A percentile compares a stretch with the other conserved stretches of the same genome.
These are phyloP conservation scores for Plenodomus lindquistii DNA, from an alignment of 2,329 filamentous ascomycete species.

Conservation along the genomic window DNA sequence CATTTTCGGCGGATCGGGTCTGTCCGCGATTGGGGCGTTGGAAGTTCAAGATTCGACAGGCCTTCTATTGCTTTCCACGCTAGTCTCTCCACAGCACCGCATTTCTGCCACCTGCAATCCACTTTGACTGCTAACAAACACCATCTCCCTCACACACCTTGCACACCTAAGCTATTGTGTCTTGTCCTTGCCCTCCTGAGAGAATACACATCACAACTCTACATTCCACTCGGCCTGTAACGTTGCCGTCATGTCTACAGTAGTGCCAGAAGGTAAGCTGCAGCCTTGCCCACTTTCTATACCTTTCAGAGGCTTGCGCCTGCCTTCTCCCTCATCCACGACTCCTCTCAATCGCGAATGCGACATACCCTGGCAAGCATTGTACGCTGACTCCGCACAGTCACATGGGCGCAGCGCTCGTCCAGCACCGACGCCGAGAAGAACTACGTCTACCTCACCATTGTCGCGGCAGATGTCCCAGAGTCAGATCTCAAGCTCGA, in stretches of 20 bases:
- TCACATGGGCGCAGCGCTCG: constrained; percentile 98
- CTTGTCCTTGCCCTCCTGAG: neutral
- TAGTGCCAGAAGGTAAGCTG: constrained; percentile 47
- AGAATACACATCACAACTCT: constrained; percentile 1
- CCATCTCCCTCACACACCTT: constrained; percentile 13
- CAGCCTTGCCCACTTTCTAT: constrained; percentile 24
- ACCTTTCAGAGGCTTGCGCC: neutral
- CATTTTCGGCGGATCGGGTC: no score
- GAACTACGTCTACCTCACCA: constrained; percentile 94
- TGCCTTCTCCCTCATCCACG: neutral
- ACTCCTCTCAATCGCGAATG: neutral
- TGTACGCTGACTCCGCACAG: constrained; percentile 54
- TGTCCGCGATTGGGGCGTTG: constrained; percentile 19
- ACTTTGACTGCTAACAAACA: constrained; percentile 27
- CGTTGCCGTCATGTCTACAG: constrained; percentile 32
- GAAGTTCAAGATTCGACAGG: constrained; percentile 34
- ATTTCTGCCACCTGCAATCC: constrained; percentile 42
- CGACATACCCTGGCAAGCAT: neutral
- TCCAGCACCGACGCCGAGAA: constrained; percentile 76
- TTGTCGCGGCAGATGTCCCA: constrained; percentile 84
- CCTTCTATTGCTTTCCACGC: constrained; percentile 47
- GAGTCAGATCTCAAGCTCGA: constrained; percentile 78
- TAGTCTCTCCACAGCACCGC: constrained; percentile 39
- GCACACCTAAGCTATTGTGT: constrained; percentile 4
- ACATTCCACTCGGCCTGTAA: constrained; percentile 3